A percentile compares a stretch with the other conserved stretches of the same genome.
phyloP scores from a whole-genome alignment of 768 basidiomycete genomes.

The Amanita rimosa region DNA sequence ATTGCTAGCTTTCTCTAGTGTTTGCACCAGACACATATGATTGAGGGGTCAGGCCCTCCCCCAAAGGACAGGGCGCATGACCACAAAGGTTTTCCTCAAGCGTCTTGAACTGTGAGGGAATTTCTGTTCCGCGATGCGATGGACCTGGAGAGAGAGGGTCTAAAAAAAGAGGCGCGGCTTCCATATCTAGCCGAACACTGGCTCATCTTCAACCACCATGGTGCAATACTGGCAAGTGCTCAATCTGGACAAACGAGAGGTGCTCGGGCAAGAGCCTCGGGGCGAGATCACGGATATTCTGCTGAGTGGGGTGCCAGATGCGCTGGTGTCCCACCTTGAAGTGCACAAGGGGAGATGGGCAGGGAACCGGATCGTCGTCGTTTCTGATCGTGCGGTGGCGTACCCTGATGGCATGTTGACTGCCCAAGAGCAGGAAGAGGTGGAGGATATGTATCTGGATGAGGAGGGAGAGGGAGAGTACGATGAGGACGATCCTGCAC shows the following conservation, averaged over 20 bases:
- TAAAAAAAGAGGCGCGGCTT: too few species aligned
- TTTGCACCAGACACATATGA: too few species aligned
- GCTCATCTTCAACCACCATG: not conserved
- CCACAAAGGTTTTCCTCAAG: too few species aligned
- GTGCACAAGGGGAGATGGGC: not conserved
- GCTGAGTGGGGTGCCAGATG: not conserved
- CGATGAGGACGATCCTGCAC: constrained; percentile 3
- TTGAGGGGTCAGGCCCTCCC: too few species aligned
- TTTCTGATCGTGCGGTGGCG: constrained; percentile 6
- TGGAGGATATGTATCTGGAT: constrained; percentile 7
- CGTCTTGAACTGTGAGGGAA: too few species aligned
- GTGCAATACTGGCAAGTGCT: constrained; percentile 6
- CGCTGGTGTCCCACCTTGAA: not conserved
- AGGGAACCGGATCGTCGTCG: constrained; percentile 6
- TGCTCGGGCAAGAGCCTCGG: constrained; percentile 3
- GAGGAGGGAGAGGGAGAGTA: not conserved
- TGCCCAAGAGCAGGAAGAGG: constrained; percentile 1
- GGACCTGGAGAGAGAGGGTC: too few species aligned
- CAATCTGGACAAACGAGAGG: constrained; percentile 5
- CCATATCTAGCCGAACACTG: not conserved
- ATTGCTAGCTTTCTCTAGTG: too few species aligned
- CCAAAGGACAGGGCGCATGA: too few species aligned
- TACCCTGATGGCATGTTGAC: constrained; percentile 8
- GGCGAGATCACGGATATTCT: constrained; percentile 3
- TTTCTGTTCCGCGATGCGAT: too few species aligned